Evolutionary conservation across 805 yeast genomes (phyloP).

Genomic region (Teunomyces cretensis): DNA sequence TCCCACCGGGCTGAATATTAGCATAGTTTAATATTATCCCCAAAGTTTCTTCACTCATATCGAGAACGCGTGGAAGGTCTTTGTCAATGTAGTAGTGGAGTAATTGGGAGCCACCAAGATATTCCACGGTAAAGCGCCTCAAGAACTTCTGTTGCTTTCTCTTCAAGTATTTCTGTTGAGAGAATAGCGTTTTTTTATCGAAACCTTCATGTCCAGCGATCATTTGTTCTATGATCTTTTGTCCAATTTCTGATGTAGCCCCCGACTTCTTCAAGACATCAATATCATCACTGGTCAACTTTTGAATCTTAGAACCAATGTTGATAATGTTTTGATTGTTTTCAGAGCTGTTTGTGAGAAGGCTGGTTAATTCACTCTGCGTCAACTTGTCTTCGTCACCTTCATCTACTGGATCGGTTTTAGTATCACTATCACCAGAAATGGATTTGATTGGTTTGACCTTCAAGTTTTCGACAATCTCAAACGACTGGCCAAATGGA

Average conservation of each 20-base stretch:
- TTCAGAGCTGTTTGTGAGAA: conserved; percentile 50
- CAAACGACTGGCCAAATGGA: conserved; percentile 88
- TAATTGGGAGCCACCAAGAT: conserved; percentile 67
- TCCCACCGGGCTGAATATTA: conserved; percentile 86
- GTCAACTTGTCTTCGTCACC: conserved; percentile 31
- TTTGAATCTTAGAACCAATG: conserved; percentile 71
- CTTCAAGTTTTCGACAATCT: conserved; percentile 58
- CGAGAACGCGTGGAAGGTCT: conserved; percentile 69
- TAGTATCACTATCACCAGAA: conserved; percentile 25
- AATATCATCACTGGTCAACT: conserved; percentile 74
- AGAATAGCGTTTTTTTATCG: conserved; percentile 81
- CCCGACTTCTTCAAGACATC: conserved; percentile 77
- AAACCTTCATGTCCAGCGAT: conserved; percentile 83
- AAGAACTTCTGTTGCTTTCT: conserved; percentile 91
- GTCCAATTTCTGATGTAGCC: conserved; percentile 61
- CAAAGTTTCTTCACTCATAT: conserved; percentile 80
- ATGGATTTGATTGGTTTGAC: conserved; percentile 50
- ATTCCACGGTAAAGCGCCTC: conserved; percentile 79
- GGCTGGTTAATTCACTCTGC: conserved; percentile 35
- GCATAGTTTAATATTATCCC: conserved; percentile 77
- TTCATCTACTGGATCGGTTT: conserved; percentile 22
- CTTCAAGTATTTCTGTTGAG: conserved; percentile 88
- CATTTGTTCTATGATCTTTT: conserved; percentile 76
- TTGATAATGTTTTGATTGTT: conserved; percentile 65
- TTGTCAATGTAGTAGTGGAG: conserved; percentile 75